Conservation (phyloP, 129 eudicot genomes). For the Scalesia atractyloides region DNA sequence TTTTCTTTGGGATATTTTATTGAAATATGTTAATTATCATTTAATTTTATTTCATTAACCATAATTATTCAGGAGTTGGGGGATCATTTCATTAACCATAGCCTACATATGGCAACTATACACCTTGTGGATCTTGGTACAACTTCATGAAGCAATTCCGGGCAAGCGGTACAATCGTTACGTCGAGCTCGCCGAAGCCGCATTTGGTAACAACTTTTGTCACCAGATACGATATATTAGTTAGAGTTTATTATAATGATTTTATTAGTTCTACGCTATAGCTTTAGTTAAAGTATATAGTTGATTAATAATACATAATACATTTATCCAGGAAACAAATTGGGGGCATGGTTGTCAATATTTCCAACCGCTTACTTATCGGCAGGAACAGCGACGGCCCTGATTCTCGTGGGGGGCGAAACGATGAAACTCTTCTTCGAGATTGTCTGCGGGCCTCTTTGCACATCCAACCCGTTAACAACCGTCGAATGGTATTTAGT, state of each 20-base stretch:
- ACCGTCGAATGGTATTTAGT: slow-evolving; percentile 97
- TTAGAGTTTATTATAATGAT: too few relatives aligned
- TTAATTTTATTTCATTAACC: too few relatives aligned
- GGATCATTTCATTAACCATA: slow-evolving; percentile 69
- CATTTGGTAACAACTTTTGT: slow-evolving; percentile 55
- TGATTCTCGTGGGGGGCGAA: slow-evolving; percentile 87
- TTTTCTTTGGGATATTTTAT: neutral
- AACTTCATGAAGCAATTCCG: slow-evolving; percentile 92
- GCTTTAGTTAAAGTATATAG: too few relatives aligned
- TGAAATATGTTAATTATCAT: neutral
- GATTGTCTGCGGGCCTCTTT: slow-evolving; percentile 79
- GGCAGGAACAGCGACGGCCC: slow-evolving; percentile 89
- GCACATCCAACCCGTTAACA: slow-evolving; percentile 78
- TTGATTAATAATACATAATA: too few relatives aligned
- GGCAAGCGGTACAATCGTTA: slow-evolving; percentile 91
- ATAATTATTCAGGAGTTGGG: slow-evolving; percentile 73
- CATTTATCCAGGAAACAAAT: slow-evolving; percentile 53
- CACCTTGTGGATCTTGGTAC: slow-evolving; percentile 88
- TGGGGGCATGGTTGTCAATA: slow-evolving; percentile 92
- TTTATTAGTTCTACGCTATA: too few relatives aligned
- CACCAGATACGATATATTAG: neutral
- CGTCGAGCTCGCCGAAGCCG: slow-evolving; percentile 85
- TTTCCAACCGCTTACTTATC: slow-evolving; percentile 90
- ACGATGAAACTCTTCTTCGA: slow-evolving; percentile 91
- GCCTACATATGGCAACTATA: slow-evolving; percentile 90